Evolutionary conservation across 495 filamentous ascomycete genomes (phyloP).

Genomic region (Neurospora hispaniola): DNA sequence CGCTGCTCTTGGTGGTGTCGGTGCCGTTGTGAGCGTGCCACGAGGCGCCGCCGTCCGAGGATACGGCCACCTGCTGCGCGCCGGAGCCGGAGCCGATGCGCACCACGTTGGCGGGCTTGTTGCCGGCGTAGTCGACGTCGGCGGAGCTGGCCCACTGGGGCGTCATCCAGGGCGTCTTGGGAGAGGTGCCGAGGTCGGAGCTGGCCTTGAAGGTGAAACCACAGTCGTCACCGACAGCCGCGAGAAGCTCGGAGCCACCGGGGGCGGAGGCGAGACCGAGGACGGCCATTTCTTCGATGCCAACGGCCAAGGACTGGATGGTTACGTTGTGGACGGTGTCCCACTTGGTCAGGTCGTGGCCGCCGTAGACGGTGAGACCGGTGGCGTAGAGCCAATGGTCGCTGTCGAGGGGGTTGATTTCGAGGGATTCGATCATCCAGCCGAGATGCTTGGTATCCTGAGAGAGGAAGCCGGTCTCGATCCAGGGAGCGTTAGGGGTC

Average conservation of each 20-base stretch:
- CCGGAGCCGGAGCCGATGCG: slow-evolving; percentile 41
- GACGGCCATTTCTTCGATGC: slow-evolving; percentile 50
- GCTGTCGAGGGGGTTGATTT: slow-evolving; percentile 49
- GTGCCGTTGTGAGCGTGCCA: slow-evolving; percentile 41
- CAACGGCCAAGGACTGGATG: slow-evolving; percentile 42
- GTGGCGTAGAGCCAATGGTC: slow-evolving; percentile 52
- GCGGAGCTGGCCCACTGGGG: slow-evolving; percentile 40
- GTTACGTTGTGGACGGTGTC: slow-evolving; percentile 39
- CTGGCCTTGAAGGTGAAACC: slow-evolving; percentile 40
- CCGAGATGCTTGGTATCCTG: slow-evolving; percentile 41
- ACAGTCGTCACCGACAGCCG: slow-evolving; percentile 47
- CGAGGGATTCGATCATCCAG: slow-evolving; percentile 54
- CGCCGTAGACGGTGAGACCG: slow-evolving; percentile 45
- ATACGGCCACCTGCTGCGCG: slow-evolving; percentile 31
- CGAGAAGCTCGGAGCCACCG: slow-evolving; percentile 43
- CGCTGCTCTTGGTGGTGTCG: slow-evolving; percentile 29
- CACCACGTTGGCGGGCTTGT: slow-evolving; percentile 40
- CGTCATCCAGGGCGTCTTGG: slow-evolving; percentile 36
- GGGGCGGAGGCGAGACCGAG: slow-evolving; percentile 41
- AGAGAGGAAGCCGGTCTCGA: slow-evolving; percentile 35
- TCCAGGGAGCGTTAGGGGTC: slow-evolving; percentile 38
- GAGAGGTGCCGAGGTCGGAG: slow-evolving; percentile 35
- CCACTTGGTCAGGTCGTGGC: slow-evolving; percentile 40
- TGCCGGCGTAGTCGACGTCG: slow-evolving; percentile 48
- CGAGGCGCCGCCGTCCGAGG: slow-evolving; percentile 30